Evolutionary conservation across 2,329 filamentous ascomycete species (phyloP), one percentile per base, ranked within the genome.

Genomic region (Neopestalotiopsis sp.): DNA sequence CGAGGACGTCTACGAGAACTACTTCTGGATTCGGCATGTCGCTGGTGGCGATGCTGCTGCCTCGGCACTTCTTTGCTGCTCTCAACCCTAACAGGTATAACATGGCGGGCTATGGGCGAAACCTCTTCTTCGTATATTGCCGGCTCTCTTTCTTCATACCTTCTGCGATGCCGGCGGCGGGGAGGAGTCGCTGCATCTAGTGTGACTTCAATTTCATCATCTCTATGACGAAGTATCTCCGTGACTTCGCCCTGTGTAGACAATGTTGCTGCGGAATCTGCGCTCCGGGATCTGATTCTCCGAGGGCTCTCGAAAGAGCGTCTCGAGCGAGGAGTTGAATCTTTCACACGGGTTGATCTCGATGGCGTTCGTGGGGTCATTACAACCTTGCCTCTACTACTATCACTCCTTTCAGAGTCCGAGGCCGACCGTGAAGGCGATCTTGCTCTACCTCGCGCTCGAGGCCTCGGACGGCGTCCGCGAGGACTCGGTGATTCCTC

Each of bases 281-380:
- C 76, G 24, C 81, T 82, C 5, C 81, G 81, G 32, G 34, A 5
- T 10, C 80, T 82, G 65, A 30, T 5, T 24, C 75, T 78, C 7
- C 79, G 74, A 3, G 81, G 81, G 63, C 75, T 79, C 59, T 75
- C 76, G 66, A 75, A 81, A 32, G 78, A 81, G 53, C 76, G 74
- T 66, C 75, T 76, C 56, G 82, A 81, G 28, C 76, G 74, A 6
- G 78, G 80, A 30, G 80, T 81, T 4, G 82, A 83, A 49, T 79
- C 80, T 70, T 80, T 77, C 65, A 74, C 74, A 68, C 76, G 79
- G 34, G 77, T 77, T 34, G 81, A 81, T 34, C 74, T 78, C 56
- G 59, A 20, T 5, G 80, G 80, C 24, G 76, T 78, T 57, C 30
- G 20, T 32, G 80, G 80, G 30, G 76, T 73, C 72, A 58, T 67